Evolutionary conservation across 306 rosid species (phyloP).

Genomic region (Prunus campanulata): DNA sequence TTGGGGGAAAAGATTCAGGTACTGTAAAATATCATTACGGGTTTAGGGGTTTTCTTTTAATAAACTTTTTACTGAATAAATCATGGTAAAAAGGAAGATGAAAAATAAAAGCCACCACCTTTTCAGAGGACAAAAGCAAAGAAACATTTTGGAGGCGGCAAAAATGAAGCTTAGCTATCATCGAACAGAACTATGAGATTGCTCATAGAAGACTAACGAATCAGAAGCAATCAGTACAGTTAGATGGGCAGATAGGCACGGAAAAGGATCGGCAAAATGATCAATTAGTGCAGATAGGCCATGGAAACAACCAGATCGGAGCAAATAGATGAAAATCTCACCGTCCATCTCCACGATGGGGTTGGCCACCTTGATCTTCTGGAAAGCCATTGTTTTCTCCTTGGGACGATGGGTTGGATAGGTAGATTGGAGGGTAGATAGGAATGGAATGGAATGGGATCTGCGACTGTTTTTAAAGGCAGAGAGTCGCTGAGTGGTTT

Average conservation of each 20-base stretch:
- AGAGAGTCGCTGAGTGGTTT: background rate
- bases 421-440: background rate
- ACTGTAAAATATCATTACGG: background rate
- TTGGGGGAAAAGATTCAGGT: background rate
- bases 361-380: slow-evolving; percentile 87
- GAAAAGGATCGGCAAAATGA: background rate
- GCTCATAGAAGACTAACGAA: background rate
- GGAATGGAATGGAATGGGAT: background rate
- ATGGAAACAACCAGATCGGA: slow-evolving; percentile 5
- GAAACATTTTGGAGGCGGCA: background rate
- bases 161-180: background rate
- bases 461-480: background rate
- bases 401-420: background rate
- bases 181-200: background rate
- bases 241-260: background rate
- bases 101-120: background rate
- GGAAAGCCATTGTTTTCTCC: slow-evolving; percentile 51
- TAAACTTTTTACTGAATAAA: background rate
- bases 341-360: slow-evolving; percentile 99
- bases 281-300: background rate
- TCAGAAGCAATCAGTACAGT: background rate
- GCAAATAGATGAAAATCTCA: slow-evolving; percentile 22
- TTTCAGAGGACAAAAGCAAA: background rate
- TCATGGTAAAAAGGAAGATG: background rate
- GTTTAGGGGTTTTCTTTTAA: background rate